A percentile compares a stretch with the other conserved stretches of the same genome.
Conservation (phyloP, 306 rosid genomes). For the Cucurbita moschata region DNA sequence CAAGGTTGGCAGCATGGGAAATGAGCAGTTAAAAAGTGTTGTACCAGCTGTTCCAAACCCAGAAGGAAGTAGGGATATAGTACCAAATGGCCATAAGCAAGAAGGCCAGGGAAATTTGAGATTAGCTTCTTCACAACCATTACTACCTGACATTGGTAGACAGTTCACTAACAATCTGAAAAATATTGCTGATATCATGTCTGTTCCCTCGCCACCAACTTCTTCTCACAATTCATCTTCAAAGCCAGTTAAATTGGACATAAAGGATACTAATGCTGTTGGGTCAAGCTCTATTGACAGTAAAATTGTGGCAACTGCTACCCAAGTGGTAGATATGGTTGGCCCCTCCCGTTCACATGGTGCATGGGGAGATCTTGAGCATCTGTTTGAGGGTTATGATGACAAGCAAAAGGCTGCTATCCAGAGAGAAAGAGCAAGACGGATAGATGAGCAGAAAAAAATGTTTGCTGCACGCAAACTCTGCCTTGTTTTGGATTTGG, state of each 20-base stretch:
- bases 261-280: conserved; percentile 29
- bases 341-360: conserved; percentile 38
- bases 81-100: conserved; percentile 28
- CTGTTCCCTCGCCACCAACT: conserved; percentile 49
- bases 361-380: conserved; percentile 80
- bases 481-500: conserved; percentile 94
- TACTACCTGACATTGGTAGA: conserved; percentile 53
- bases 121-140: conserved; percentile 26
- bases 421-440: conserved; percentile 88
- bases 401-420: conserved; percentile 90
- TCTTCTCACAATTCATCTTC: conserved; percentile 36
- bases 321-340: conserved; percentile 28
- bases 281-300: conserved; percentile 33
- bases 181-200: conserved; percentile 70
- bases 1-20: conserved; percentile 41
- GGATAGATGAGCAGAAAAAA: conserved; percentile 86
- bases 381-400: conserved; percentile 76
- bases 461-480: conserved; percentile 80
- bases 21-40: conserved; percentile 43
- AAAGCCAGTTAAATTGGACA: conserved; percentile 35
- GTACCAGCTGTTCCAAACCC: conserved; percentile 20
- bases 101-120: conserved; percentile 41
- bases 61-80: conserved; percentile 37
- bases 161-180: conserved; percentile 70
- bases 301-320: conserved; percentile 18